Percentiles rank a stretch among this genome's conserved stretches.
phyloP scores from a whole-genome alignment of 768 basidiomycete species.

The Mycena leptocephala region DNA sequence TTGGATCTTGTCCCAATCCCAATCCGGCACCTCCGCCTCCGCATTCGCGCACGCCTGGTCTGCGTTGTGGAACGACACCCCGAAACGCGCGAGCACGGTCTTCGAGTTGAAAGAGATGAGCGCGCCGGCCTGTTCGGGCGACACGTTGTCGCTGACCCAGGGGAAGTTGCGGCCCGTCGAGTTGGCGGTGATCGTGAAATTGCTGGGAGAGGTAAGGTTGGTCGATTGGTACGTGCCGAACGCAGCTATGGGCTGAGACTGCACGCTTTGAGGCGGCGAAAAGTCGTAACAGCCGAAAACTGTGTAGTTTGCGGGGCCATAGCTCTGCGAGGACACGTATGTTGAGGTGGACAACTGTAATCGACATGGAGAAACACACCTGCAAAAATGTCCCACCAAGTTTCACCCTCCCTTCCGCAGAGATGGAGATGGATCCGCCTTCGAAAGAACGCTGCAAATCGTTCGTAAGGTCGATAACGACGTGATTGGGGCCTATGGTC shows the following conservation, averaged over 20 bases:
- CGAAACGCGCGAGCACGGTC: constrained; percentile 67
- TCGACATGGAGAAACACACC: constrained; percentile 38
- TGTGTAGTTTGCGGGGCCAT: constrained; percentile 65
- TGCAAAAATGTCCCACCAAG: constrained; percentile 64
- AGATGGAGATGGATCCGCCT: constrained; percentile 57
- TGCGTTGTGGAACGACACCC: constrained; percentile 68
- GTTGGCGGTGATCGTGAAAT: constrained; percentile 52
- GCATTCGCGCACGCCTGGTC: constrained; percentile 74
- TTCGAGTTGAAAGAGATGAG: constrained; percentile 56
- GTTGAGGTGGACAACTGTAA: not conserved
- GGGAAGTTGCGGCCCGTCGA: constrained; percentile 54
- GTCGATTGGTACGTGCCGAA: constrained; percentile 62
- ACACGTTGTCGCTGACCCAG: constrained; percentile 52
- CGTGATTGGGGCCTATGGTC: constrained; percentile 60
- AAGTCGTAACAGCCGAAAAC: constrained; percentile 68
- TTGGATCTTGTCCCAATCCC: constrained; percentile 62
- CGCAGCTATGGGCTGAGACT: constrained; percentile 40
- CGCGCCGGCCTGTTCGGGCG: constrained; percentile 61
- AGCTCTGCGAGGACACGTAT: constrained; percentile 52
- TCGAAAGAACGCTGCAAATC: constrained; percentile 65
- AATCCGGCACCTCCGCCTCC: constrained; percentile 66
- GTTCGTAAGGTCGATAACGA: constrained; percentile 64
- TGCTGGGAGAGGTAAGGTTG: constrained; percentile 50
- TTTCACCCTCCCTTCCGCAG: constrained; percentile 53
- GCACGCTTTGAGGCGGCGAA: constrained; percentile 41